phyloP scores from a whole-genome alignment of 768 basidiomycete species.

The Sarcodon aspratus region DNA sequence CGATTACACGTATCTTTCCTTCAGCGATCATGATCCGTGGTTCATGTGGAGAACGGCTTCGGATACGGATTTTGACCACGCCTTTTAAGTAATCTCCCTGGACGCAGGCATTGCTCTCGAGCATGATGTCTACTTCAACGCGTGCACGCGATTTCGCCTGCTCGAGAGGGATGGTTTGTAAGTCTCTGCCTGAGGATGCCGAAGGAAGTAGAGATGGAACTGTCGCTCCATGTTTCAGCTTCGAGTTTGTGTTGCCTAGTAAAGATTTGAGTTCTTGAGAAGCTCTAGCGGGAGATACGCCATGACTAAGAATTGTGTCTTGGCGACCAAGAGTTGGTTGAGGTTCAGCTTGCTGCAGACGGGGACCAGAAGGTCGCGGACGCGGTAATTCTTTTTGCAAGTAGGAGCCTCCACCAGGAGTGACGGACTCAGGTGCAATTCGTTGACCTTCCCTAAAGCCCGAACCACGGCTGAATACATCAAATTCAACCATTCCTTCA shows the following conservation, averaged over 20 bases:
- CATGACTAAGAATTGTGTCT: conserved; percentile 42
- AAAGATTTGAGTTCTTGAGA: conserved; percentile 49
- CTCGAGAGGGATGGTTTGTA: conserved; percentile 37
- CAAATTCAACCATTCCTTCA: conserved; percentile 34
- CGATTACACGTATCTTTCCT: conserved; percentile 73
- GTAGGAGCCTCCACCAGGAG: conserved; percentile 17
- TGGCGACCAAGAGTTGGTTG: conserved; percentile 24
- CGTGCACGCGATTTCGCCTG: conserved; percentile 65
- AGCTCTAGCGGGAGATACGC: conserved; percentile 35
- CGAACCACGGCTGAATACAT: conserved; percentile 22
- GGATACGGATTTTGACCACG: conserved; percentile 52
- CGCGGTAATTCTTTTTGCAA: neutral
- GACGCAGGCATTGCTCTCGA: conserved; percentile 64
- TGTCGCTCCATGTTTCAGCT: conserved; percentile 41
- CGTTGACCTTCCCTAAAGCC: conserved; percentile 29
- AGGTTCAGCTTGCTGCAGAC: conserved; percentile 1
- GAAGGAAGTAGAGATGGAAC: conserved; percentile 22
- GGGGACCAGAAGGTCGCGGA: neutral
- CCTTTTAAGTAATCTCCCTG: conserved; percentile 73
- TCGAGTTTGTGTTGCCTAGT: conserved; percentile 48
- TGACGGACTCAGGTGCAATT: conserved; percentile 21
- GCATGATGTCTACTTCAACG: conserved; percentile 72
- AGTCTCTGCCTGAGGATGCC: neutral
- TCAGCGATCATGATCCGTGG: conserved; percentile 53
- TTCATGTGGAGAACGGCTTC: conserved; percentile 41